Evolutionary conservation across 805 yeast species (phyloP), one percentile per base, ranked within the genome.

Genomic region (Huiozyma sinensis): DNA sequence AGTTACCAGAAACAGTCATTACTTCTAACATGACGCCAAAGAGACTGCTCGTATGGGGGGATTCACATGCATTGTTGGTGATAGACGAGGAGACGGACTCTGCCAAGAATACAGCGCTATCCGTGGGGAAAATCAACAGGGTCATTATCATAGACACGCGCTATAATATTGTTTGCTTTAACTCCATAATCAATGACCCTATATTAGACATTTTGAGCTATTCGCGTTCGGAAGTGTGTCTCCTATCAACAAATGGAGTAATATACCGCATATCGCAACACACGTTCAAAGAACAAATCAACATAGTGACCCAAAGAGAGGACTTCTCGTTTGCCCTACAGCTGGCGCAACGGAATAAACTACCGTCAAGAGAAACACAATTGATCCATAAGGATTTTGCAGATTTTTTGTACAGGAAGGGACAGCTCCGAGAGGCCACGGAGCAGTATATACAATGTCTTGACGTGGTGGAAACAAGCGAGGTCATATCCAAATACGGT

Each of bases 201-300:
- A 75, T 88, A 2, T 67, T 70, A 27, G 77, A 81, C 40, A 67
- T 81, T 0, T 75, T 87, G 44, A 58, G 63, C 17, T 64, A 76
- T 11, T 5, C 13, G 3, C 41, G 42, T 12, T 70, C 67, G 31
- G 77, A 76, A 10, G 34, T 48, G 8, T 80, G 71, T 51, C 63
- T 86, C 7, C 61, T 89, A 10, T 76, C 87, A 2, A 67, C 81
- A 1, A 95, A 88, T 58, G 96, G 96, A 0, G 63, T 83, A 2
- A 63, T 90, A 6, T 79, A 82, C 56, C 73, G 72, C 46, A 61
- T 87, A 11, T 77, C 73, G 37, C 94, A 86, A 55, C 81, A 80
- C 51, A 65, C 79, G 0, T 56, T 83, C 7, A 67, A 73, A n/a
- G 79, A 80, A 42, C 85, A 85, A 55, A 66, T 92, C 8, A 79